Evolutionary conservation across 371 early-diverging fungal species (phyloP).

Genomic region (Lichtheimia ornata): DNA sequence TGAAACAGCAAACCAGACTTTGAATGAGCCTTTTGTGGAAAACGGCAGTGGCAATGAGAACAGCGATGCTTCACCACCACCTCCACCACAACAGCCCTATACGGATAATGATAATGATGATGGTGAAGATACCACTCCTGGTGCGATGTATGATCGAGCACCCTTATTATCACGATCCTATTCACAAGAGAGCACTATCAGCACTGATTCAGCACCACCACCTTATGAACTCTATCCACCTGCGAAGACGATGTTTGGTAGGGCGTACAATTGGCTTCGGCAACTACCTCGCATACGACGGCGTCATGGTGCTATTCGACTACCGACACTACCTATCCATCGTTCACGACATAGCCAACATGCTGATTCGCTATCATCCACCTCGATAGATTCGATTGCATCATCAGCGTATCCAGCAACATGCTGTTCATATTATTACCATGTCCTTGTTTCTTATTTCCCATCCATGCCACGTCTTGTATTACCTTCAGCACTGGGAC

Average conservation of each 20-base stretch:
- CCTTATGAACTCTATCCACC: conserved; percentile 53
- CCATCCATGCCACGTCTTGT: conserved; percentile 26
- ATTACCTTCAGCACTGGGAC: conserved; percentile 31
- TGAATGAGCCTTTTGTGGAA: background rate
- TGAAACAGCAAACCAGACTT: background rate
- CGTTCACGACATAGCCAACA: conserved; percentile 10
- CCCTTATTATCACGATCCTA: conserved; percentile 17
- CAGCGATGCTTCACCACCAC: background rate
- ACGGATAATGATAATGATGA: no score
- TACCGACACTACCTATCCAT: conserved; percentile 32
- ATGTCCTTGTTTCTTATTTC: conserved; percentile 12
- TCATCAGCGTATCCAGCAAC: conserved; percentile 24
- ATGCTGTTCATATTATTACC: conserved; percentile 34
- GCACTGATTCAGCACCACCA: conserved; percentile 47
- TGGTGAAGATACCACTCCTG: background rate
- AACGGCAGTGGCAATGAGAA: background rate
- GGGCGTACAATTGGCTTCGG: conserved; percentile 47
- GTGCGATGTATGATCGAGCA: conserved; percentile 3
- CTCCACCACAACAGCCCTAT: background rate
- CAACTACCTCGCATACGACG: conserved; percentile 37
- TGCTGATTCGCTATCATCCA: conserved; percentile 17
- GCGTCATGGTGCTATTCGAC: conserved; percentile 45
- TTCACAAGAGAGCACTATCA: conserved; percentile 41
- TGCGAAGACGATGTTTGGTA: conserved; percentile 40
- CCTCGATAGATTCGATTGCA: conserved; percentile 24